These are phyloP conservation scores for Ganoderma lingzhi DNA, from an alignment of 1,284 basidiomycete species.

Conservation along the genomic window DNA sequence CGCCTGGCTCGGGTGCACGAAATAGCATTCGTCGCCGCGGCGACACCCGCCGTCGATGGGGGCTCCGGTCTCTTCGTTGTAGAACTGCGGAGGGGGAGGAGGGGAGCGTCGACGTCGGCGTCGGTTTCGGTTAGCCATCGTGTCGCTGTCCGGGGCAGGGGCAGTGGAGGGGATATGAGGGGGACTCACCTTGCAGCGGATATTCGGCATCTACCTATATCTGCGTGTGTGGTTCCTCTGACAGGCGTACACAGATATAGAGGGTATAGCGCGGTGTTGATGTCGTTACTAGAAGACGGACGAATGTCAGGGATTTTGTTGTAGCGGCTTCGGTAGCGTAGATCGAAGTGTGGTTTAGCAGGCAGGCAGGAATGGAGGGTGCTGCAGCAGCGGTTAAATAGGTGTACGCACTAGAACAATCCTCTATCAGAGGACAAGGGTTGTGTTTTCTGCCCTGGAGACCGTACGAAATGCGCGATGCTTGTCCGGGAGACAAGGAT, in stretches of 20 bases:
- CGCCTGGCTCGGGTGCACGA: slow-evolving; percentile 37
- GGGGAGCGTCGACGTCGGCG: background rate
- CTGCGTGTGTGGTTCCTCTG: background rate
- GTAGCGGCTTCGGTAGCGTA: background rate
- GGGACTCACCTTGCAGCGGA: slow-evolving; percentile 20
- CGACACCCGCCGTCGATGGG: slow-evolving; percentile 31
- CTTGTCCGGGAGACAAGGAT: background rate
- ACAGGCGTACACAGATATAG: background rate
- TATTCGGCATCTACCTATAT: slow-evolving; percentile 16
- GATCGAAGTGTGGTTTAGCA: background rate
- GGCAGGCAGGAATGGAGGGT: background rate
- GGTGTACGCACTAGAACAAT: background rate
- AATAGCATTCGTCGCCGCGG: slow-evolving; percentile 27
- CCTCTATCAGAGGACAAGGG: slow-evolving; percentile 1
- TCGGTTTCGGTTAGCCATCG: slow-evolving; percentile 5
- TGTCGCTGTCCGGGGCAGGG: background rate
- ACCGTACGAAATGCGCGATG: background rate
- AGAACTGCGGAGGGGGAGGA: slow-evolving; percentile 26
- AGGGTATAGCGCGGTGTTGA: background rate
- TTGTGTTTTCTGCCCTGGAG: background rate
- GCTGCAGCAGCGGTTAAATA: slow-evolving; percentile 1
- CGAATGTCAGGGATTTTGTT: background rate
- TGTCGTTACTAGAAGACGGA: background rate
- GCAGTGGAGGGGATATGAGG: slow-evolving; percentile 18
- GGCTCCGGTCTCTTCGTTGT: slow-evolving; percentile 30